Percentiles rank a stretch among this genome's conserved stretches.
Conservation (phyloP, 2,329 filamentous ascomycete genomes). For the Arthrobotrys sphaeroides region DNA sequence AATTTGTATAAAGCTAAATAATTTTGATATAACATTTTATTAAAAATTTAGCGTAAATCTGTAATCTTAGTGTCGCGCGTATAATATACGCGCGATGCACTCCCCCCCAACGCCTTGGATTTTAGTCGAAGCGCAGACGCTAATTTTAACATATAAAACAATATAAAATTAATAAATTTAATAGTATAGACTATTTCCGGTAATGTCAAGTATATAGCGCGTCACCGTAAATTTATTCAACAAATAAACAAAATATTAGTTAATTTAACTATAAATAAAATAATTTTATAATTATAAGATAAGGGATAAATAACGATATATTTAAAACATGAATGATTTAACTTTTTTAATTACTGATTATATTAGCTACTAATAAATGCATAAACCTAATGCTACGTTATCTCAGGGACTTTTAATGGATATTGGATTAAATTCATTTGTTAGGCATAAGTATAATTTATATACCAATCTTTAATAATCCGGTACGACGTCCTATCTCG, state of each 20-base stretch:
- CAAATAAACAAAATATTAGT: not conserved
- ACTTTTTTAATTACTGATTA: slow-evolving; percentile 18
- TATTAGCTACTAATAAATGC: slow-evolving; percentile 22
- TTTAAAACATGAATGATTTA: slow-evolving; percentile 2
- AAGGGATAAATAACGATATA: not conserved
- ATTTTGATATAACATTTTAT: not conserved
- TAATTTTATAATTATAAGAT: slow-evolving; percentile 14
- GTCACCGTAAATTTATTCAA: not conserved
- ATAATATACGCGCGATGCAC: not conserved
- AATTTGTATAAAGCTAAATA: not conserved
- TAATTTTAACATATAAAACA: not conserved
- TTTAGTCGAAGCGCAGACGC: too few species aligned
- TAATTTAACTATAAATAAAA: slow-evolving; percentile 23
- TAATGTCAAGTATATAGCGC: not conserved
- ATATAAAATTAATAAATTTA: not conserved
- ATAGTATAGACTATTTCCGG: not conserved
- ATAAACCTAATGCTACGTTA: slow-evolving; percentile 37
- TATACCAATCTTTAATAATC: slow-evolving; percentile 12
- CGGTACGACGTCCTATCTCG: slow-evolving; percentile 32
- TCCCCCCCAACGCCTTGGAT: too few species aligned
- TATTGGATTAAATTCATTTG: slow-evolving; percentile 30
- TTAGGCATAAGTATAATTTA: slow-evolving; percentile 29
- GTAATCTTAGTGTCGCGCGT: not conserved
- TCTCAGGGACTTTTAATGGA: slow-evolving; percentile 29
- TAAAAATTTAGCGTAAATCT: not conserved